A percentile compares a stretch with the other conserved stretches of the same genome.
Conservation (phyloP, 768 basidiomycete species). For the Cubamyces lactineus region DNA sequence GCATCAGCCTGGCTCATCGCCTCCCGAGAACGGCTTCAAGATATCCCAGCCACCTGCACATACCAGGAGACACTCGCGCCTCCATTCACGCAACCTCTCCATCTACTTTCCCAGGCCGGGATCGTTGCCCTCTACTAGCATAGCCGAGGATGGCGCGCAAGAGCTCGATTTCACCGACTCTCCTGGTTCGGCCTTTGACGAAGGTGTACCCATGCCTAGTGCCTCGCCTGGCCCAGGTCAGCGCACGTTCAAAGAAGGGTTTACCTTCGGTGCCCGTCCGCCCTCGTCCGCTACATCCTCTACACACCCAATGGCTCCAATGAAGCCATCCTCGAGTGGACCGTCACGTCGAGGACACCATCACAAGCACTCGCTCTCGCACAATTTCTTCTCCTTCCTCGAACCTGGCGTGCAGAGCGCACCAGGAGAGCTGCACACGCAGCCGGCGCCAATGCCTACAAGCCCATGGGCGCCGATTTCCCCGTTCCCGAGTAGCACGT, state of each 20-base stretch:
- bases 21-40: conserved; percentile 19
- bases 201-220: conserved; percentile 48
- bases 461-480: conserved; percentile 73
- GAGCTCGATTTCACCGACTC: conserved; percentile 37
- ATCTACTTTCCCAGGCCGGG: conserved; percentile 89
- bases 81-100: conserved; percentile 91
- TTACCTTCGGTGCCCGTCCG: conserved; percentile 66
- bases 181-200: conserved; percentile 24
- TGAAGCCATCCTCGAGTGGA: conserved; percentile 31
- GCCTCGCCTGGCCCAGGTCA: conserved; percentile 42
- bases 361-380: conserved; percentile 92
- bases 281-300: conserved; percentile 37
- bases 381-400: conserved; percentile 95
- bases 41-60: conserved; percentile 33
- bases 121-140: conserved; percentile 56
- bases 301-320: conserved; percentile 33
- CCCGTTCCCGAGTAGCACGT: conserved; percentile 34
- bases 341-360: conserved; percentile 73
- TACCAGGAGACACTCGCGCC: conserved; percentile 57
- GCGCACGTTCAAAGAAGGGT: conserved; percentile 53
- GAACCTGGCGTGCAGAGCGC: conserved; percentile 59
- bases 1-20: conserved; percentile 14
- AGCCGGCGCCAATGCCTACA: conserved; percentile 61
- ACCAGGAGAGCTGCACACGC: conserved; percentile 51
- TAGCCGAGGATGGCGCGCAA: conserved; percentile 68